Evolutionary conservation across 306 rosid species (phyloP), one percentile per base, ranked within the genome.

Genomic region (Trifolium fragiferum): DNA sequence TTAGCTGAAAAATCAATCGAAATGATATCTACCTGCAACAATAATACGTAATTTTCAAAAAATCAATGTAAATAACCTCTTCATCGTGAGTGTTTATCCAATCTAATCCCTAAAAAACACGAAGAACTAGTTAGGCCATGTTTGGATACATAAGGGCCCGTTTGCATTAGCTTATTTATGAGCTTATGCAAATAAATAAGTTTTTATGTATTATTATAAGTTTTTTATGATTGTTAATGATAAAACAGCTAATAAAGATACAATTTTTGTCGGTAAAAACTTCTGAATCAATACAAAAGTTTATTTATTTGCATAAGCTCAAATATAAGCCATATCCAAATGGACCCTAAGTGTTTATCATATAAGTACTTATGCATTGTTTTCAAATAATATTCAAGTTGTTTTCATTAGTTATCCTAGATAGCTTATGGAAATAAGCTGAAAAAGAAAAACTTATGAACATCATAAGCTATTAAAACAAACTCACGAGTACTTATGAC

Each of bases 1-100:
- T 81, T 91, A 70, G 72, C 77, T 5, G 95, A 86, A 77, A 94
- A 92, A 78, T 91, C 93, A 49, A 94, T 86, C 5, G 91, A 80
- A 62, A 91, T 83, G 32, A 94, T 86, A 90, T 94, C 96, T 12
- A 88, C 89, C 98, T 94, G 82, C 70, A 68, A 75, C 73, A 68
- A 71, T 37, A 62, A 66, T 47, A 63, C 23, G 8, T 18, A 65
- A 20, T 14, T 3, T 13, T 15, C 19, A 67, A 41, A 43, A 37
- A 2, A 37, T 63, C 27, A 8, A 59, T n/a, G 13, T 58, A 57
- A 18, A 53, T 3, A 19, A 53, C 30, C 41, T 30, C 15, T 7
- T 30, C 5, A 58, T 58, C 35, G 6, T 12, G 10, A 58, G 16
- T 58, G 27, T 6, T 13, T 2, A 10, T 20, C 10, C 60, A 54